Base-by-base conservation (phyloP, 441 rosid species). In the Bocquillonia castaneifolia region DNA sequence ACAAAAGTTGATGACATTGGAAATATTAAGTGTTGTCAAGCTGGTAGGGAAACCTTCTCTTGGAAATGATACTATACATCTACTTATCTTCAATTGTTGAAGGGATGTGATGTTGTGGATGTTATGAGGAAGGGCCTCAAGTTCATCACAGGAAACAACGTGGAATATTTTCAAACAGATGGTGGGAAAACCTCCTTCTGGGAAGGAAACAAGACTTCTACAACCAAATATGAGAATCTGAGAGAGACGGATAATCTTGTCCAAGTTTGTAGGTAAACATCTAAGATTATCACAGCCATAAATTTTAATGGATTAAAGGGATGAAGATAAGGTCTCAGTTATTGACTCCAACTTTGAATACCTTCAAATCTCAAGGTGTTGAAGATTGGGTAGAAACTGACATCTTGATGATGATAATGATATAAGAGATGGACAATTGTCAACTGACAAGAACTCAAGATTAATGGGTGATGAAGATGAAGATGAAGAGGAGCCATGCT, bases 71-170 rank as follows among this genome's bases (percentile, higher is more conserved):
- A 15, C 13, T 12, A 13, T 44, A 12, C 48, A 14, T 13, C 9
- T 36, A 36, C n/a, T 36, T 36, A 14, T 9, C 4, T 3, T 6
- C 0, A 44, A 44, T 44, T 44, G 2, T 44, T 44, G n/a, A 44
- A 44, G 48, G 15, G 23, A 56, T 56, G 60, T 56, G 60, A 56
- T n/a, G 13, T 56, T 31, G 22, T 56, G 60, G 22, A 31, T 31
- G 22, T 18, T 56, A 18, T 34, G 18, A 57, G 61, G 61, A 57
- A 57, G 44, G 42, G 44, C 14, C 26, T 32, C 15, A 1, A 32
- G 15, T 32, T n/a, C 10, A 13, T 32, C 14, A 57, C 42, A 57
- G 14, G 5, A 7, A 6, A 4, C 2, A 1, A 56, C 60, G 9
- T 56, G 0, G 17, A 56, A 10, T 29, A 1, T 17, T 56, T 31